A percentile compares a stretch with the other conserved stretches of the same genome.
These are phyloP conservation scores for Tylopilus sp. DNA, from an alignment of 768 basidiomycete species.

Conservation along the genomic window DNA sequence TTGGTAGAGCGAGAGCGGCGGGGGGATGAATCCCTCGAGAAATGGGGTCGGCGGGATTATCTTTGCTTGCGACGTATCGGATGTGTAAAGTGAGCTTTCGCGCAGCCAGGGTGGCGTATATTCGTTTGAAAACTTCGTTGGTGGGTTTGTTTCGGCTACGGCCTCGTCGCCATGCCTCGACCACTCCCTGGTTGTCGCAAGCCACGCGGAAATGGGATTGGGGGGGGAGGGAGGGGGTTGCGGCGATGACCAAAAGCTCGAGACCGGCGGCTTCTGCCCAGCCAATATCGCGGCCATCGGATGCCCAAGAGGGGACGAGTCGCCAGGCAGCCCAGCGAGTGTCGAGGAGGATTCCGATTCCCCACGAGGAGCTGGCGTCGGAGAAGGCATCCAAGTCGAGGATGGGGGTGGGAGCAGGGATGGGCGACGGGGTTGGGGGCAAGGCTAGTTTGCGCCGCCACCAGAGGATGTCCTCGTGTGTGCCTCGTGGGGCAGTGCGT, in stretches of 20 bases:
- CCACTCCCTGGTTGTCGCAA: slow-evolving; percentile 30
- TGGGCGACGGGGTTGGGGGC: background rate
- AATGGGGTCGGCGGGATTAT: background rate
- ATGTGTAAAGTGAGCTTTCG: too few species aligned
- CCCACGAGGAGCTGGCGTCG: background rate
- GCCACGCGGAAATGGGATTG: background rate
- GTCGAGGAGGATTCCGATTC: background rate
- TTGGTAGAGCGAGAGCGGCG: background rate
- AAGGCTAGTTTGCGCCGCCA: background rate
- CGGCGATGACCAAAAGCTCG: too few species aligned
- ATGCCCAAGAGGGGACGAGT: background rate
- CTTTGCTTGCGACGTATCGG: background rate
- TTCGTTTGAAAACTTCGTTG: slow-evolving; percentile 30
- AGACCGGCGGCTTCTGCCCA: background rate
- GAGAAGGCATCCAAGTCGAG: background rate
- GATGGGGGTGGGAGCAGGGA: background rate
- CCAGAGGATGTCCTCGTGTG: background rate
- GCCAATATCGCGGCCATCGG: background rate
- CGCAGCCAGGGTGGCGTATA: slow-evolving; percentile 16
- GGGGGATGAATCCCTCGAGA: background rate
- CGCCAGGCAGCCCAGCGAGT: background rate
- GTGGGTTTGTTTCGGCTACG: slow-evolving; percentile 26
- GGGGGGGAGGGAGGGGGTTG: background rate
- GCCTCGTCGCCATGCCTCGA: slow-evolving; percentile 35
- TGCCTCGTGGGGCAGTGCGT: background rate